Base-by-base conservation (phyloP, 2,329 filamentous ascomycete species). In the Cercospora sp. region DNA sequence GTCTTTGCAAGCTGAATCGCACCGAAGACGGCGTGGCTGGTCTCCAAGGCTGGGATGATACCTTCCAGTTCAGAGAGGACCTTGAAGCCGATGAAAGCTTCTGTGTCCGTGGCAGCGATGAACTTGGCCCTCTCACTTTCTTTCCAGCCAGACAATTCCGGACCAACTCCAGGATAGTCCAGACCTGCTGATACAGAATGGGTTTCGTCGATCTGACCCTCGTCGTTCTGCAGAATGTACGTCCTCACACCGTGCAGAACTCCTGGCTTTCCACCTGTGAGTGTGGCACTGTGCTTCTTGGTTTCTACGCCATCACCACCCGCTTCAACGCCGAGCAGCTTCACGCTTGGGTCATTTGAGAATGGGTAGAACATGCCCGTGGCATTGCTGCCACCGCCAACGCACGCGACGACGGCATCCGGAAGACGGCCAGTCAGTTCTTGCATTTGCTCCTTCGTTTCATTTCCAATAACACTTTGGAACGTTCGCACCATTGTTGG, bases 351-450 rank as follows among this genome's bases (percentile, higher is more conserved):
- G 76, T 99, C 94, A 51, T 93, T 89, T 71, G 91, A 86, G 83
- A 99, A 99, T 63, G 95, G 95, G 81, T 94, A 96, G 84, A 99
- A 99, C 94, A 98, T 99, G 82, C 95, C 95, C 3, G 91, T 90
- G 2, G 95, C 95, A 79, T 99, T 99, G 79, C 90, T 94, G 68
- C 95, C 95, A 73, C 95, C 95, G 66, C 95, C 95, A 12, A 99
- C 95, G 77, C 95, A 99, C 9, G 95, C 95, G 16, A 99, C 93
- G 24, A 99, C 94, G 0, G 94, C 95, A 74, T 99, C 95, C 3
- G 95, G 95, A 1, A 99, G 88, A 82, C 95, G 94, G 73, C 93
- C 92, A 59, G 90, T 89, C 80, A 92, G 89, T 78, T 90, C 89
- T 70, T 88, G 84, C 90, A 99, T 94, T 82, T 98, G 94, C 74